Percentiles rank a stretch among this genome's conserved stretches.
phyloP scores from a whole-genome alignment of 2,329 filamentous ascomycete genomes.

The Penicillium sp. region DNA sequence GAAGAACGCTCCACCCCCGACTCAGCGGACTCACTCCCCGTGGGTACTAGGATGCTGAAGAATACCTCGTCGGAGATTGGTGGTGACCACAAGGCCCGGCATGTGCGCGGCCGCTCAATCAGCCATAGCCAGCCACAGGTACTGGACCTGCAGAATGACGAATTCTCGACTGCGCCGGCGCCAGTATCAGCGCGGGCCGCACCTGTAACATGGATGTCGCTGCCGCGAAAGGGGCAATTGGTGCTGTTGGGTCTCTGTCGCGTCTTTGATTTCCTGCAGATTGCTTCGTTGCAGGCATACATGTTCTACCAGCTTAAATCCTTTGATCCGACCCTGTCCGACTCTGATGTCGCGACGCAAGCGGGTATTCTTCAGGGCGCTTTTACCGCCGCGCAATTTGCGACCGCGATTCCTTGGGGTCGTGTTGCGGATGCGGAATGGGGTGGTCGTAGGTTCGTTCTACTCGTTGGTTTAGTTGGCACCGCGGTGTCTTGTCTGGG shows the following conservation, averaged over 20 bases:
- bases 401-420: slow-evolving; percentile 79
- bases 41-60: slow-evolving; percentile 27
- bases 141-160: slow-evolving; percentile 20
- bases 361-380: slow-evolving; percentile 71
- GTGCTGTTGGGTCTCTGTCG: slow-evolving; percentile 38
- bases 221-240: slow-evolving; percentile 40
- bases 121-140: slow-evolving; percentile 26
- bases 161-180: slow-evolving; percentile 15
- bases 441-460: slow-evolving; percentile 69
- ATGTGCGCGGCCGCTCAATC: slow-evolving; percentile 30
- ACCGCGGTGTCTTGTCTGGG: slow-evolving; percentile 63
- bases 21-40: slow-evolving; percentile 22
- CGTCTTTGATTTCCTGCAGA: slow-evolving; percentile 42
- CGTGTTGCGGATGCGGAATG: slow-evolving; percentile 60
- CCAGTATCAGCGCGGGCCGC: slow-evolving; percentile 17
- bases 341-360: slow-evolving; percentile 65
- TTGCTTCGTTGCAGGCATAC: slow-evolving; percentile 54
- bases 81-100: slow-evolving; percentile 18
- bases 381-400: slow-evolving; percentile 75
- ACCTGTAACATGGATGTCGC: slow-evolving; percentile 41
- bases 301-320: slow-evolving; percentile 82
- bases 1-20: slow-evolving; percentile 27
- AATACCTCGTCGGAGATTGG: slow-evolving; percentile 34
- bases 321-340: slow-evolving; percentile 57
- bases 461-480: slow-evolving; percentile 70